phyloP scores from a whole-genome alignment of 306 rosid genomes.

The Gleditsia sinensis region DNA sequence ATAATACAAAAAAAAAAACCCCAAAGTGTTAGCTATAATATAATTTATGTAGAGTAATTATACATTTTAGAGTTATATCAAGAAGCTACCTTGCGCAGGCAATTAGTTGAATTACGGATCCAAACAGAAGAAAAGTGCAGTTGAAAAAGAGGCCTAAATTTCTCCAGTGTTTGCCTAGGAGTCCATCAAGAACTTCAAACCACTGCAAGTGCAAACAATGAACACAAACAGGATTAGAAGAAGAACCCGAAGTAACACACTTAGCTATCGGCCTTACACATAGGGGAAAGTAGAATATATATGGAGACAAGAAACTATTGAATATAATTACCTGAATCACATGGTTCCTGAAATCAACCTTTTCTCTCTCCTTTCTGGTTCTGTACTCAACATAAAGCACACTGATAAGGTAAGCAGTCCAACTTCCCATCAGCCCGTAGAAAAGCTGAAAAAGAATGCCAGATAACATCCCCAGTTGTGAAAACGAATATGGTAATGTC shows the following conservation, averaged over 20 bases:
- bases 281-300: not conserved
- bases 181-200: conserved; percentile 85
- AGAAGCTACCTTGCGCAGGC: conserved; percentile 68
- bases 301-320: not conserved
- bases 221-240: not conserved
- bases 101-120: conserved; percentile 76
- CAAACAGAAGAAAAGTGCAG: conserved; percentile 75
- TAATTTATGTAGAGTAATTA: not conserved
- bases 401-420: conserved; percentile 84
- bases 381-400: conserved; percentile 73
- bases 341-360: conserved; percentile 74
- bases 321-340: conserved; percentile 59
- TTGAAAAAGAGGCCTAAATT: conserved; percentile 69
- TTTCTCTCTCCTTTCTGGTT: conserved; percentile 76
- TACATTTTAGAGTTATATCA: not conserved
- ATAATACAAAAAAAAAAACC: not conserved
- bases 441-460: conserved; percentile 73
- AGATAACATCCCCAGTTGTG: conserved; percentile 76
- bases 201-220: conserved; percentile 38
- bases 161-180: conserved; percentile 76
- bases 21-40: not conserved
- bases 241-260: not conserved
- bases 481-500: conserved; percentile 74
- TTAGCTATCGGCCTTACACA: not conserved
- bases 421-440: conserved; percentile 75